Evolutionary conservation across 108 stramenopile genomes (phyloP), one percentile per base, ranked within the genome.

Genomic region (Cyclotella choctawhatcheeana): DNA sequence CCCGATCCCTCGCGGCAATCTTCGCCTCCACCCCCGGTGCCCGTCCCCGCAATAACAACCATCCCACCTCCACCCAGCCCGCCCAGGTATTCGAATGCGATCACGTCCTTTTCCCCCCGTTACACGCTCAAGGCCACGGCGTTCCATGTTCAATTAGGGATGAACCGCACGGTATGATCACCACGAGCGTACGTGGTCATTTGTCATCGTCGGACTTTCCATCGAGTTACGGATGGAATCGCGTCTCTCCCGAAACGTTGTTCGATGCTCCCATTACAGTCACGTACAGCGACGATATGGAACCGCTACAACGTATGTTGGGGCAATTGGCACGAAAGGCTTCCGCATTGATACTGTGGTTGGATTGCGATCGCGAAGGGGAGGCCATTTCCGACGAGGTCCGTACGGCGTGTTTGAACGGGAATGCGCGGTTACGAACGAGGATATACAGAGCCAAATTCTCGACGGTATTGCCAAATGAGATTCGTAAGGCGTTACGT

Each of bases 291-390:
- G 75, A 84, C 21, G 93, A 94, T 59, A 92, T 94, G 90, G 43
- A 89, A 66, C 85, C 87, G 5, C 59, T 94, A 40, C 69, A 87
- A 67, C 79, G 73, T 16, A 94, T 92, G 91, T 53, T 94, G 33
- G 45, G 66, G 18, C 58, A 67, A 20, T 60, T 86, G 62, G 66
- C 88, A 16, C 58, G 64, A 35, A 30, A 69, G 8, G 86, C 67
- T 2, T 81, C 93, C 32, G 91, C 89, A 34, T 79, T 98, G 20
- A 91, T 99, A 44, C 78, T 99, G 32, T 99, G 99, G 99, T 75
- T 98, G 26, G 99, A 99, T 89, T 98, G 98, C 73, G 99, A 99
- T 84, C 89, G 96, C 22, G 99, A 99, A 81, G 99, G 97, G 50
- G 97, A 97, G 77, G 94, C 94, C 22, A 96, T 96, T 69, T 92